Evolutionary conservation across 768 basidiomycete species (phyloP), one percentile per base, ranked within the genome.

Genomic region (Tricholoma saponaceum): DNA sequence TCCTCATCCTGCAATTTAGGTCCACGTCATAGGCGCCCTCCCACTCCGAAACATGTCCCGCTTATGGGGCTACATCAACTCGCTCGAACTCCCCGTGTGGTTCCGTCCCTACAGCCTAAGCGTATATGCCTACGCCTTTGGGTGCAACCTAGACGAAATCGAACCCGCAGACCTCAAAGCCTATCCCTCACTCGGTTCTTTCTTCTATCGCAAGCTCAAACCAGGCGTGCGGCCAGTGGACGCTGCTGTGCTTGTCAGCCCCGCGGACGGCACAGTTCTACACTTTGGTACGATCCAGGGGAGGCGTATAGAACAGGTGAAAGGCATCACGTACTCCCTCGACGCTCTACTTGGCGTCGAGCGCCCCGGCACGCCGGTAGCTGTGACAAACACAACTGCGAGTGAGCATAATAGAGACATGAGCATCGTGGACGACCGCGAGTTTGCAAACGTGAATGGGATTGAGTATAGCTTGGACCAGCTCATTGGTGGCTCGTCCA

Each of bases 401-500:
- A 61, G 70, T 16, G 67, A 72, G 39, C 75, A 72, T 28, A 76
- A 79, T 62, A 71, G 76, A 26, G 81, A 84, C 57, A 79, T 81
- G 74, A 79, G 79, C 26, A 74, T 83, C 18, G 90, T 96, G 35
- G 83, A 91, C 66, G 91, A 98, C 73, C 82, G 78, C 60, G 88
- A 95, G 60, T 99, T 99, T 66, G 97, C 96, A 3, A 88, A 92
- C 67, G 92, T 99, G 63, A 99, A 99, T 66, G 95, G 95, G 46
- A 97, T 99, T 65, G 87, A 92, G 66, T 98, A 99, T 74, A 92
- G 86, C 43, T 83, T 99, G n/a, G 86, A 89, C 52, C 83, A 93
- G 63, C 88, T 98, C 33, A 78, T 98, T 50, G 96, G 96, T 22
- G 67, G 74, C 6, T 67, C 79, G 0, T 69, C 74, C 9, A 72